Conservation (phyloP, 2,329 filamentous ascomycete species). For the Colletotrichum lini region DNA sequence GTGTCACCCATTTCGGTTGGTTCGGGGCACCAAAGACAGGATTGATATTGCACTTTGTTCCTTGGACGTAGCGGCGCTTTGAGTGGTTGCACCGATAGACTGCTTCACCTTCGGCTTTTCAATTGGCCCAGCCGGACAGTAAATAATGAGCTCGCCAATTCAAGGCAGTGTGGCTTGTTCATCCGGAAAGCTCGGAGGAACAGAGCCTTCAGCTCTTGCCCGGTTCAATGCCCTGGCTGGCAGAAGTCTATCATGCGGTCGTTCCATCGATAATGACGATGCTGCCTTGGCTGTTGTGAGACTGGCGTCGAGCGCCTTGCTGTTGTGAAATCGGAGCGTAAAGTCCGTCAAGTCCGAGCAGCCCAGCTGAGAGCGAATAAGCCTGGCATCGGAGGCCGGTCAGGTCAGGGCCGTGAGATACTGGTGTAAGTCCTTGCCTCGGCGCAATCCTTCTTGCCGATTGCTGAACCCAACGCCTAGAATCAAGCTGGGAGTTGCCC, state of each 20-base stretch:
- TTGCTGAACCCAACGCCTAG: neutral
- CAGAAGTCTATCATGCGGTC: neutral
- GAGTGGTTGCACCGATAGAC: constrained; percentile 4
- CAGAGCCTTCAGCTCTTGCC: neutral
- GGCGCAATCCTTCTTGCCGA: neutral
- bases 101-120: neutral
- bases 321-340: neutral
- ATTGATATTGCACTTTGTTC: neutral
- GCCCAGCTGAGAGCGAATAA: neutral
- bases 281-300: neutral
- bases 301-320: neutral
- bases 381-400: neutral
- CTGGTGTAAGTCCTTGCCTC: neutral
- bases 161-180: constrained; percentile 11
- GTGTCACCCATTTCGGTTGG: neutral
- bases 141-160: neutral
- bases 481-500: neutral
- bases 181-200: constrained; percentile 17
- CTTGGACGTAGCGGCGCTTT: neutral
- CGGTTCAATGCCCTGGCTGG: neutral
- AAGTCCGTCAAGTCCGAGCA: constrained; percentile 15
- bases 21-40: neutral
- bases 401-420: neutral
- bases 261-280: constrained; percentile 5
- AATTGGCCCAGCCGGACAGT: neutral